Evolutionary conservation across 129 eudicot species (phyloP), one percentile per base, ranked within the genome.

Genomic region (Helianthus tuberosus): DNA sequence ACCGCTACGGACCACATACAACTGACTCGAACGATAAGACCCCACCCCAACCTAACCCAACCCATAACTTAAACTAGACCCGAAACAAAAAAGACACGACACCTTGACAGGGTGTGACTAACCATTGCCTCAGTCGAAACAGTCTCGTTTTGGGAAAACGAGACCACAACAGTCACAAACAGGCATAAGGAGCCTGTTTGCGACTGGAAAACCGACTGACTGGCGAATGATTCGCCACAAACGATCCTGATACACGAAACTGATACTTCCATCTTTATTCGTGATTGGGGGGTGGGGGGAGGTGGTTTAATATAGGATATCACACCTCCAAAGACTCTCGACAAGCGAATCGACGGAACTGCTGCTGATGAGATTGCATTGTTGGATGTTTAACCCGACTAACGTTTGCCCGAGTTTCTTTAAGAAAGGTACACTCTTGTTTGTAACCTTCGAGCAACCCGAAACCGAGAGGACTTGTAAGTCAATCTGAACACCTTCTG

Each of bases 241-340:
- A 86, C 88, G 81, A 82, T 87, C 82, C 29, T 73, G 75, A 27
- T 72, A 76, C 82, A 78, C 32, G 29, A 64, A 64, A 52, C 50
- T 2, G 65, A 61, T 47, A 54, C 69, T 47, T 38, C 39, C 63
- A 53, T 52, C 68, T 73, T 69, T 69, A 65, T 76, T 63, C 29
- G 17, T 8, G 41, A 14, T 5, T 14, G 15, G 66, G 14, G 43
- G 14, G n/a, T 11, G 46, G 15, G 12, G 38, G 15, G 41, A 6
- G 43, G 48, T 29, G 16, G 17, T 48, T 75, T 69, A 91, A 61
- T 82, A 88, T 32, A 95, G 95, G 74, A 91, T 89, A 68, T 95
- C 97, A 39, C 99, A 95, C 50, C 91, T 89, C 96, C 96, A 89
- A 77, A 95, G 82, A 68, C 72, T 80, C 77, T 79, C 90, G 20